Evolutionary conservation across 441 rosid genomes (phyloP).

Genomic region (Pelargonium myrrhifolium): DNA sequence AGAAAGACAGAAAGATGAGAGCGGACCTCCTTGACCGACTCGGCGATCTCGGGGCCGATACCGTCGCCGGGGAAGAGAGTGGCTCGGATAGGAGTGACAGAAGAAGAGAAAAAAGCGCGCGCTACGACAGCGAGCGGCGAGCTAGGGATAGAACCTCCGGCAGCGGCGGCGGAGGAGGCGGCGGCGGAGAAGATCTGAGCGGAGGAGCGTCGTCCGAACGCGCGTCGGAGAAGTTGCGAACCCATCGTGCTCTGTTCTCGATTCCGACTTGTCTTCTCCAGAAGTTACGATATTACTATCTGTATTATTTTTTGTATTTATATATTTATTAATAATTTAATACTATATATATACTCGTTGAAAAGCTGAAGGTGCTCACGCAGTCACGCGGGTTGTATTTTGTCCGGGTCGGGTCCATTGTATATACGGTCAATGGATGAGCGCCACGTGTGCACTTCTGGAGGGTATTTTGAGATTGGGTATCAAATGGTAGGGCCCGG

Average conservation of each 20-base stretch:
- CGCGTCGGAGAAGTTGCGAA: constrained; percentile 52
- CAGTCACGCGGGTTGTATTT: too few species aligned
- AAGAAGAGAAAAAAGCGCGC: constrained; percentile 34
- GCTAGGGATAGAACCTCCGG: constrained; percentile 17
- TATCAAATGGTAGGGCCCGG: too few species aligned
- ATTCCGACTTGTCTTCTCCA: background rate
- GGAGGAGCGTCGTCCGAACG: constrained; percentile 35
- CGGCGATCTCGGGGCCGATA: constrained; percentile 97
- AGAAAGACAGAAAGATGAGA: background rate
- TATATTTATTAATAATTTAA: too few species aligned
- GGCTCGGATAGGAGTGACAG: constrained; percentile 51
- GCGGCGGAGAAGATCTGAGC: constrained; percentile 37
- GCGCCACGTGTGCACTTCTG: too few species aligned
- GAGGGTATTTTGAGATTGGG: too few species aligned
- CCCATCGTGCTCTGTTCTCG: constrained; percentile 38
- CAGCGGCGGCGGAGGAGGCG: constrained; percentile 17
- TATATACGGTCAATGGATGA: too few species aligned
- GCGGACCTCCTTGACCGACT: constrained; percentile 73
- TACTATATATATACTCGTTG: too few species aligned
- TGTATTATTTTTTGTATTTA: too few species aligned
- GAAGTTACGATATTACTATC: too few species aligned
- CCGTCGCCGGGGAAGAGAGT: constrained; percentile 97
- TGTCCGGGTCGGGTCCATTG: too few species aligned
- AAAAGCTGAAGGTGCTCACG: too few species aligned
- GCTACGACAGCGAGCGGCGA: constrained; percentile 19